These are phyloP conservation scores for Cucurbita ficifolia DNA, from an alignment of 306 rosid genomes.

Conservation along the genomic window DNA sequence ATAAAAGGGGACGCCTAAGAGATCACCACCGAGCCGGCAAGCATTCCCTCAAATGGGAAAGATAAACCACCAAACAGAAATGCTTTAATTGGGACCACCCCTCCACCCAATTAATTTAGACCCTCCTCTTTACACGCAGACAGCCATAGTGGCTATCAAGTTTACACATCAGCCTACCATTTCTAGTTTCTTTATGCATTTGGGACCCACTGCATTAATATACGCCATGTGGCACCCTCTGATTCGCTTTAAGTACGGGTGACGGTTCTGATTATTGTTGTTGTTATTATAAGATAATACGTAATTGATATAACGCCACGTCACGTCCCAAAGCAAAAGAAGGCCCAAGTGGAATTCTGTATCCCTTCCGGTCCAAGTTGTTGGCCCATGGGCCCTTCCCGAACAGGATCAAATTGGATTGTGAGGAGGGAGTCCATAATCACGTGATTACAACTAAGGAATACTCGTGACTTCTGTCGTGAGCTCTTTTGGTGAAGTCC, in stretches of 20 bases:
- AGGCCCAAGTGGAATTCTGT: not conserved
- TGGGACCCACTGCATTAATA: not conserved
- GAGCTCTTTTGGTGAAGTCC: no score
- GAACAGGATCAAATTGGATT: not conserved
- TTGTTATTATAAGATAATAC: not conserved
- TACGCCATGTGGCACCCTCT: not conserved
- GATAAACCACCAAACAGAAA: not conserved
- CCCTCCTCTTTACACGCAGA: not conserved
- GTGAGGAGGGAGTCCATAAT: no score
- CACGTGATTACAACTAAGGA: no score
- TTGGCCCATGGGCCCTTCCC: not conserved
- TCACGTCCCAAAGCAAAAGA: not conserved
- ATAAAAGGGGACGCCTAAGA: not conserved
- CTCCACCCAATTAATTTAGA: not conserved
- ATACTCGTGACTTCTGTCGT: no score
- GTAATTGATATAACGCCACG: not conserved
- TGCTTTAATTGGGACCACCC: not conserved
- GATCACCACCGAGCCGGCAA: not conserved
- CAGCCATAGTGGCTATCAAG: not conserved
- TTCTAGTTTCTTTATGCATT: no score
- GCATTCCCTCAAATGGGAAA: not conserved
- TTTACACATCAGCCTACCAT: not conserved
- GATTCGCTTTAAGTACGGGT: not conserved
- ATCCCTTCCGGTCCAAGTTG: not conserved
- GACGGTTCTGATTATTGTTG: no score